phyloP scores from a whole-genome alignment of 2,329 filamentous ascomycete species.

The Thelonectria rubi region DNA sequence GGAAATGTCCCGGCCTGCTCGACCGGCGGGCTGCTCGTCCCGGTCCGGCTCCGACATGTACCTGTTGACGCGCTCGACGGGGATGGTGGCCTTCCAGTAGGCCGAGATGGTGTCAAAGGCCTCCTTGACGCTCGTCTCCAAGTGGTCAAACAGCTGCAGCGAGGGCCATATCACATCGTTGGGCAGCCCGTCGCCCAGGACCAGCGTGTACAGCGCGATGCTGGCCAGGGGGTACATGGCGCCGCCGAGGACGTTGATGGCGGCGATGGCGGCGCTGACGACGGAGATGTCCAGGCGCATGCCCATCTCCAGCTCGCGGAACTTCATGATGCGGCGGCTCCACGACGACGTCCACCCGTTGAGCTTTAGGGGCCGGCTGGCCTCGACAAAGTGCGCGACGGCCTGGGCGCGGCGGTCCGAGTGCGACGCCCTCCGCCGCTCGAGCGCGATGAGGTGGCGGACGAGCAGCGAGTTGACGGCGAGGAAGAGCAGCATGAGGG shows the following conservation, averaged over 20 bases:
- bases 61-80: slow-evolving; percentile 80
- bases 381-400: slow-evolving; percentile 86
- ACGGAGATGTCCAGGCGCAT: slow-evolving; percentile 50
- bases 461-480: slow-evolving; percentile 74
- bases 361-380: slow-evolving; percentile 72
- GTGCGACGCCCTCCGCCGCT: slow-evolving; percentile 74
- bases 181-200: slow-evolving; percentile 72
- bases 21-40: slow-evolving; percentile 56
- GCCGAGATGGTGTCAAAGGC: slow-evolving; percentile 79
- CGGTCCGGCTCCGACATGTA: slow-evolving; percentile 91
- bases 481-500: slow-evolving; percentile 75
- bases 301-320: slow-evolving; percentile 48
- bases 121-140: slow-evolving; percentile 78
- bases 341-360: slow-evolving; percentile 53
- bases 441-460: slow-evolving; percentile 71
- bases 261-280: slow-evolving; percentile 62
- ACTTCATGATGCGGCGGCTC: slow-evolving; percentile 49
- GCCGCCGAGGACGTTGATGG: slow-evolving; percentile 76
- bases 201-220: slow-evolving; percentile 81
- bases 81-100: slow-evolving; percentile 83
- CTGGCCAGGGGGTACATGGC: slow-evolving; percentile 81
- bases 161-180: slow-evolving; percentile 90
- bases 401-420: slow-evolving; percentile 83
- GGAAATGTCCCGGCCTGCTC: slow-evolving; percentile 52
- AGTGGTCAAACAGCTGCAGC: slow-evolving; percentile 79